Evolutionary conservation across 352 stramenopile genomes (phyloP).

Genomic region (Globisporangium emineosum): DNA sequence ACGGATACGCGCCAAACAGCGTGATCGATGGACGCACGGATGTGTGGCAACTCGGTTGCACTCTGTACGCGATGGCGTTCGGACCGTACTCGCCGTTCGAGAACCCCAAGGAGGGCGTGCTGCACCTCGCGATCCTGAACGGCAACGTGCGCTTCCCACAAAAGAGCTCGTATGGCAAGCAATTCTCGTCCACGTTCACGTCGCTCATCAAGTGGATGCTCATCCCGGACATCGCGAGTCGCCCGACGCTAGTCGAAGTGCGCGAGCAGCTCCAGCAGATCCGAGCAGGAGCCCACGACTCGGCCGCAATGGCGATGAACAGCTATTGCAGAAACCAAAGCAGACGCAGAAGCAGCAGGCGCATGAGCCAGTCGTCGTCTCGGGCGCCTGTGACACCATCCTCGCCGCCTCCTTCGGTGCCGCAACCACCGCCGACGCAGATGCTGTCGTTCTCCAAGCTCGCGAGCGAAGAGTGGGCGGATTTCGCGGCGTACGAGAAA

Average conservation of each 20-base stretch:
- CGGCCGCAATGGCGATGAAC: background rate
- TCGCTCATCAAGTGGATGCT: slow-evolving; percentile 77
- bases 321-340: background rate
- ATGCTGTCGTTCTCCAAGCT: slow-evolving; percentile 21
- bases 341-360: background rate
- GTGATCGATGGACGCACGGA: slow-evolving; percentile 71
- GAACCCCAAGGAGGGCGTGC: slow-evolving; percentile 42
- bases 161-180: background rate
- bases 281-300: background rate
- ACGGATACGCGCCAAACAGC: slow-evolving; percentile 16
- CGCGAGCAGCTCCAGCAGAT: slow-evolving; percentile 26
- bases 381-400: background rate
- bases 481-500: slow-evolving; percentile 28
- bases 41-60: slow-evolving; percentile 90
- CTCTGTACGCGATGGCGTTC: slow-evolving; percentile 90
- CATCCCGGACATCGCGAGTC: slow-evolving; percentile 43
- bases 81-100: slow-evolving; percentile 90
- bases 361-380: background rate
- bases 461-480: slow-evolving; percentile 25
- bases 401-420: background rate
- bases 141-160: slow-evolving; percentile 62
- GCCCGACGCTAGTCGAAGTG: slow-evolving; percentile 59
- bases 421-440: slow-evolving; percentile 10
- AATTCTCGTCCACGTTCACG: slow-evolving; percentile 57
- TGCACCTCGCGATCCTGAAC: slow-evolving; percentile 60